Base-by-base conservation (phyloP, 129 eudicot species). In the Centella asiatica region DNA sequence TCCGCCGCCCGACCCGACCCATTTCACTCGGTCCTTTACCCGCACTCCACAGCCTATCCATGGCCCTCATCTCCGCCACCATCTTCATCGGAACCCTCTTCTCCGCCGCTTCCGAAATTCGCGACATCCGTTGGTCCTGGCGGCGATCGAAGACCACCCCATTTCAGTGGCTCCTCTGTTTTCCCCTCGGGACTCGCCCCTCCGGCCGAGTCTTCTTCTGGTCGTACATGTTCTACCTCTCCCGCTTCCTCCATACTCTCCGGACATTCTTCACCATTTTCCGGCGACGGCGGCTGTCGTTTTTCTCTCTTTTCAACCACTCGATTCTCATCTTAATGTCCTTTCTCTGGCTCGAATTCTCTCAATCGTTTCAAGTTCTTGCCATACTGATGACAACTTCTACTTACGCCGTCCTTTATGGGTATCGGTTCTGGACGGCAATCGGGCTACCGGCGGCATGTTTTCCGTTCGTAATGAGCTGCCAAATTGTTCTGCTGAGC, bases 131-230 rank as follows among this genome's bases (percentile, higher is more conserved):
- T 1, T 90, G 97, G 97, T 67, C 79, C 51, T 90, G 95, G 95
- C 73, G 90, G 23, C 69, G 88, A 7, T 62, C 83, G 13, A 75
- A 70, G 5, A 83, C 83, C 65, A 85, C 97, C 19, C 83, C 97
- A 0, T 73, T 83, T 11, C 84, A 83, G 57, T 89, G 95, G 95
- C 82, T 89, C 56, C 60, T 89, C 23, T 89, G 97, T 55, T 89
- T 89, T 77, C 97, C 97, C 0, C 60, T 83, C 32, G 97, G 97
- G 14, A 89, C 97, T 4, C 97, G 95, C 13, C 89, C 97, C 3
- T 75, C 95, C 5, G 97, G 97, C 0, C 88, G 97, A 33, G 97
- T 89, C 31, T 89, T 89, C 71, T 90, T 90, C 66, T 90, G 95
- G 97, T 90, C 97, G 0, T 90, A 90, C 68, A 64, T 77, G 54